Percentiles rank a stretch among this genome's conserved stretches.
Evolutionary conservation across 768 basidiomycete genomes (phyloP).

Genomic region (Hygrocybe punicea): DNA sequence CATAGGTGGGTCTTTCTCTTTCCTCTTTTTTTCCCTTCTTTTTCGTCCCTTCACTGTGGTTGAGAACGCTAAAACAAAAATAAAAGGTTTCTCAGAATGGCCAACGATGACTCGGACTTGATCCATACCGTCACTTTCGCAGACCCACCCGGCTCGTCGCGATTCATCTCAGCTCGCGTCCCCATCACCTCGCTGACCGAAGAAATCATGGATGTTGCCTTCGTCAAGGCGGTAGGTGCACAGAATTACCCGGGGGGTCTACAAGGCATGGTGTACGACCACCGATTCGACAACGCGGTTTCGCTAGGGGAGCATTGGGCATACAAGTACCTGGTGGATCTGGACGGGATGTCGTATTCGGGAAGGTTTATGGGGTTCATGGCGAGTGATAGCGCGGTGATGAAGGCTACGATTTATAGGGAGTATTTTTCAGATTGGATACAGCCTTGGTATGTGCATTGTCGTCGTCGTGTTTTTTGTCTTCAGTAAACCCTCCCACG

Average conservation of each 20-base stretch:
- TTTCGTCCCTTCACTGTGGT: too few relatives aligned
- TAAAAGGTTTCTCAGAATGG: constrained; percentile 67
- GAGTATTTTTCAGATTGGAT: constrained; percentile 93
- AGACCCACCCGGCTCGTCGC: constrained; percentile 54
- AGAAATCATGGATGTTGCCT: constrained; percentile 84
- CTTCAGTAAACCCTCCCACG: background rate
- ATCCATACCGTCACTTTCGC: constrained; percentile 69
- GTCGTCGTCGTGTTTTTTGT: background rate
- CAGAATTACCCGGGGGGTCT: constrained; percentile 74
- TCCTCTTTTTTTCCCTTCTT: background rate
- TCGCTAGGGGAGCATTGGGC: constrained; percentile 86
- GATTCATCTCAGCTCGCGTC: constrained; percentile 61
- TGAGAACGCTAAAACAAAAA: too few relatives aligned
- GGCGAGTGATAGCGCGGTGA: constrained; percentile 81
- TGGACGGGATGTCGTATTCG: constrained; percentile 95
- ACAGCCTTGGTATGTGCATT: constrained; percentile 62
- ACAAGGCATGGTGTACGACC: constrained; percentile 55
- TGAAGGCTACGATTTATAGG: constrained; percentile 88
- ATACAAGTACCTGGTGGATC: constrained; percentile 88
- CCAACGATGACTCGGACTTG: constrained; percentile 50
- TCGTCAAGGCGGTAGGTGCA: constrained; percentile 72
- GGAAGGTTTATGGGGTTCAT: constrained; percentile 83
- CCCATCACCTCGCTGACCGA: constrained; percentile 61
- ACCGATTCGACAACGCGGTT: constrained; percentile 72
- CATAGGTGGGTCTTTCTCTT: constrained; percentile 54